Conservation (phyloP, 1,284 basidiomycete genomes). For the Xanthoconium separans region DNA sequence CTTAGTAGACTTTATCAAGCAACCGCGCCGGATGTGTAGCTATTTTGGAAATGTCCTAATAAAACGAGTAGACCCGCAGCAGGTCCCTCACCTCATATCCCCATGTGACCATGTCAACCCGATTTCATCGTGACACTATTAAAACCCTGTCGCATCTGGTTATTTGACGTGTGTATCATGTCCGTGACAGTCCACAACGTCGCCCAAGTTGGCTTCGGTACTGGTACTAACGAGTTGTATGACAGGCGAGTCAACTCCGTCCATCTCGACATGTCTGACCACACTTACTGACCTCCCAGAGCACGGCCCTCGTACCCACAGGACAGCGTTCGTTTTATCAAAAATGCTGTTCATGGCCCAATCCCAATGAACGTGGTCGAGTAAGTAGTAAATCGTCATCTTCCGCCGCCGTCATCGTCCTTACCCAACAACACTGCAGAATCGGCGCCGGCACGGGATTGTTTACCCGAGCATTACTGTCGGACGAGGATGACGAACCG, state of each 20-base stretch:
- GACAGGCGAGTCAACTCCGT: conserved; percentile 34
- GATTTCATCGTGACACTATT: too few relatives aligned
- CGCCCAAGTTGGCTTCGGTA: conserved; percentile 65
- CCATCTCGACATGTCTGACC: not conserved
- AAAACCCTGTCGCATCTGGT: not conserved
- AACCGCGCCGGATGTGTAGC: not conserved
- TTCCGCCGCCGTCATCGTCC: not conserved
- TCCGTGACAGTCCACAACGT: conserved; percentile 45
- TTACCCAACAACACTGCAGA: conserved; percentile 33
- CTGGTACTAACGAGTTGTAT: conserved; percentile 74
- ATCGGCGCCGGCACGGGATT: conserved; percentile 76
- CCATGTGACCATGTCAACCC: not conserved
- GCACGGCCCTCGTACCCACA: conserved; percentile 72
- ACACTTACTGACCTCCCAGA: conserved; percentile 23
- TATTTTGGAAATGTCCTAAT: not conserved
- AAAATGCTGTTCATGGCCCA: conserved; percentile 38
- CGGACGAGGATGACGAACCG: conserved; percentile 54
- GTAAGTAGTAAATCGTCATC: conserved; percentile 41
- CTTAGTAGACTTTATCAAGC: not conserved
- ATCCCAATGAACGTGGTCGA: conserved; percentile 62
- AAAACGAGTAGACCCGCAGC: too few relatives aligned
- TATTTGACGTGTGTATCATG: conserved; percentile 15
- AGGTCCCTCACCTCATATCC: too few relatives aligned
- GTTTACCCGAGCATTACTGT: conserved; percentile 73
- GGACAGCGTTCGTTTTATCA: conserved; percentile 55